Evolutionary conservation across 2,329 filamentous ascomycete species (phyloP), one percentile per base, ranked within the genome.

Genomic region (Alternaria rosae): DNA sequence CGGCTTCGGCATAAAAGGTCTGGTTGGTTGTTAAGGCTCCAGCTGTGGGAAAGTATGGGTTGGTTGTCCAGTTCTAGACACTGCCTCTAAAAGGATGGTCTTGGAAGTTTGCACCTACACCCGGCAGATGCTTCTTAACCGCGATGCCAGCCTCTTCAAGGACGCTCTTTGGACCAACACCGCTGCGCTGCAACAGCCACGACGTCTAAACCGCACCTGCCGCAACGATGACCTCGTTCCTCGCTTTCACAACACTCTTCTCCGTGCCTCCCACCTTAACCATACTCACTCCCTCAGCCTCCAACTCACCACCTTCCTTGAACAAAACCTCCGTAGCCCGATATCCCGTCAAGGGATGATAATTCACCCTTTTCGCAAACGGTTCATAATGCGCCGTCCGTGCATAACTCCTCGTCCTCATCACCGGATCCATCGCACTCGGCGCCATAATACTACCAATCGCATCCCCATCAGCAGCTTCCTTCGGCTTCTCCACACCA

Each of bases 101-200:
- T 58, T 78, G 76, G n/a, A 78, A 73, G 35, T 76, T 76, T 15
- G 68, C 64, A 7, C 76, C 75, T 4, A 78, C 76, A 11, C 67
- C 60, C 1, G 72, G 71, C 0, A 77, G 48, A 25, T 73, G 57
- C 7, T 75, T 64, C 45, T 67, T 70, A 6, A 67, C 56, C 10
- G 57, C 15, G 15, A 78, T 72, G 3, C 64, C 68, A 13, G 68
- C 62, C 26, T 54, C 48, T 11, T 68, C 52, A 3, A 77, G 62
- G 1, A 42, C 9, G 65, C 53, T 32, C 10, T 50, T 32, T 6
- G 47, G 28, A 11, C 47, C 47, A 5, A 50, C 1, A 11, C 47
- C 28, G 6, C 47, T 50, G 47, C 47, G 13, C 20, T 50, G 47
- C 5, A 50, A 21, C 3, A 50, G 8, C 47, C 47, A 50, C 8